Evolutionary conservation across 257 asterid genomes (phyloP).

Genomic region (Mitragyna speciosa): DNA sequence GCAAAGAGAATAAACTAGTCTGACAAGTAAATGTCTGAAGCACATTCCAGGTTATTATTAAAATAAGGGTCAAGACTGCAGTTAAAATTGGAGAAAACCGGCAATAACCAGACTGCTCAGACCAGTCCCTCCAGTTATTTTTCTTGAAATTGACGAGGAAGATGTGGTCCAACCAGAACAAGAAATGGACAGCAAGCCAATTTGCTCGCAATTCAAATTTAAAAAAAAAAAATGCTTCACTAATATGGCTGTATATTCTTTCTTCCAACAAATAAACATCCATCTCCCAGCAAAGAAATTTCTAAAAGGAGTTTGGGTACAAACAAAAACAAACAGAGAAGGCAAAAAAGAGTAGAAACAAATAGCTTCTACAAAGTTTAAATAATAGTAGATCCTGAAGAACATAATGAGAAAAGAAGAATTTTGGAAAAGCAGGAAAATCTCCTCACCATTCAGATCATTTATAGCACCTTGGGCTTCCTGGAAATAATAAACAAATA

Average conservation of each 20-base stretch:
- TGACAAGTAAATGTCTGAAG: not conserved
- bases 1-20: not conserved
- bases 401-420: not conserved
- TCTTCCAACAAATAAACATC: not conserved
- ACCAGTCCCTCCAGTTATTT: not conserved
- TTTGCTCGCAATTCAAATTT: not conserved
- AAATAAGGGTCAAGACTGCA: not conserved
- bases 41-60: not conserved
- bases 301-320: not conserved
- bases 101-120: not conserved
- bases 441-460: conserved; percentile 65
- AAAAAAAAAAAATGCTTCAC: not conserved
- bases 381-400: not conserved
- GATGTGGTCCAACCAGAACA: not conserved
- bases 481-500: conserved; percentile 36
- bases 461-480: conserved; percentile 85
- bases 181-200: not conserved
- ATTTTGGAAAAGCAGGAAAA: not conserved
- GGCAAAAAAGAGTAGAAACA: not conserved
- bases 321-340: not conserved
- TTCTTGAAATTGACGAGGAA: not conserved
- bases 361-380: not conserved
- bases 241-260: not conserved
- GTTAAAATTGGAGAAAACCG: not conserved
- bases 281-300: not conserved